phyloP scores from a whole-genome alignment of 2,329 filamentous ascomycete genomes.

The Parasarocladium wereldwijsianum region DNA sequence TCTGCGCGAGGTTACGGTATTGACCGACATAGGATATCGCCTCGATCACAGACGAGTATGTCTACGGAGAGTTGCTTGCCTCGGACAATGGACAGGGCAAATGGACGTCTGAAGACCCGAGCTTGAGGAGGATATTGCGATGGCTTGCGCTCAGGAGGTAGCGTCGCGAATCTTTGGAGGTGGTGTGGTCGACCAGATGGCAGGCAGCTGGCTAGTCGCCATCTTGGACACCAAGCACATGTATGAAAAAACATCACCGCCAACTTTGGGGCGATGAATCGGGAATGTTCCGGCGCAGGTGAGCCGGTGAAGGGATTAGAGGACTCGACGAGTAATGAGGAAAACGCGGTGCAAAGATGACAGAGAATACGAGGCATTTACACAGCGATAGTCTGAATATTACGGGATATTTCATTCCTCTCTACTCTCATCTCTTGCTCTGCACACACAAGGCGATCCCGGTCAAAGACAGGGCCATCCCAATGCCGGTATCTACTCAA shows the following conservation, averaged over 20 bases:
- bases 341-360: too few species aligned
- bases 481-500: conserved; percentile 59
- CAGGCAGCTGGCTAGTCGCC: too few species aligned
- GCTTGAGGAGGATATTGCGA: conserved; percentile 38
- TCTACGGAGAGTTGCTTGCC: conserved; percentile 39
- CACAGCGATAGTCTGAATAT: too few species aligned
- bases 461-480: conserved; percentile 63
- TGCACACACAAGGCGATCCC: conserved; percentile 79
- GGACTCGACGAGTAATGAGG: conserved; percentile 5
- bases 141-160: too few species aligned
- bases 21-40: conserved; percentile 33
- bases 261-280: too few species aligned
- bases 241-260: too few species aligned
- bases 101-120: conserved; percentile 50
- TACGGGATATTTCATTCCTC: conserved; percentile 1
- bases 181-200: too few species aligned
- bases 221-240: too few species aligned
- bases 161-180: too few species aligned
- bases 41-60: conserved; percentile 40
- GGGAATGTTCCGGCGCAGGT: too few species aligned
- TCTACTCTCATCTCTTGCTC: conserved; percentile 27
- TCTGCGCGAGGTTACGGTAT: neutral
- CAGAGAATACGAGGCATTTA: too few species aligned
- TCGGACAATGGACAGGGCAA: conserved; percentile 40
- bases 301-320: too few species aligned